Evolutionary conservation across 257 asterid species (phyloP).

Genomic region (Avicennia marina): DNA sequence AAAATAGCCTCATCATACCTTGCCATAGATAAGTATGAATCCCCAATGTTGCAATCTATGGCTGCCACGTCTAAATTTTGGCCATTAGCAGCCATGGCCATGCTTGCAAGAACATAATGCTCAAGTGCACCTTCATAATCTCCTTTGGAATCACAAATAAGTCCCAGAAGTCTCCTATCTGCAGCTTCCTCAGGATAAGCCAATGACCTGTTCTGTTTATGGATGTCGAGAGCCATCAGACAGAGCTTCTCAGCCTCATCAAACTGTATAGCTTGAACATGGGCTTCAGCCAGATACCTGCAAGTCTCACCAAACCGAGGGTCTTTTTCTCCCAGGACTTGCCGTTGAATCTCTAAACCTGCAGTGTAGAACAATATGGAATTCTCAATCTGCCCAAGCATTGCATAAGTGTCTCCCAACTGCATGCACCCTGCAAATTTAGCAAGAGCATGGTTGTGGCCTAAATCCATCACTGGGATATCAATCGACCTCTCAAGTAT

Average conservation of each 20-base stretch:
- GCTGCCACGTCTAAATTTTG: conserved; percentile 83
- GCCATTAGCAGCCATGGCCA: conserved; percentile 88
- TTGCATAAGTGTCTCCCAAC: conserved; percentile 87
- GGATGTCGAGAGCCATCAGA: conserved; percentile 66
- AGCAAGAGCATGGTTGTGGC: conserved; percentile 83
- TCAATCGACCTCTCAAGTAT: conserved; percentile 76
- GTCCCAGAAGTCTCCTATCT: conserved; percentile 84
- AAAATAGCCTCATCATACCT: conserved; percentile 85
- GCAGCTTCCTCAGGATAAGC: conserved; percentile 81
- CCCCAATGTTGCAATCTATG: conserved; percentile 86
- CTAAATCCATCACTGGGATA: conserved; percentile 69
- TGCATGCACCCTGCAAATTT: conserved; percentile 98
- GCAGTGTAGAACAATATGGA: conserved; percentile 68
- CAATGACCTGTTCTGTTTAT: conserved; percentile 34
- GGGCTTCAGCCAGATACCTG: conserved; percentile 93
- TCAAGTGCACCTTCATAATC: conserved; percentile 80
- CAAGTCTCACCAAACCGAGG: conserved; percentile 80
- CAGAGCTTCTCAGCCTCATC: conserved; percentile 86
- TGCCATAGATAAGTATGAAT: conserved; percentile 65
- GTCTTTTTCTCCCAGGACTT: conserved; percentile 75
- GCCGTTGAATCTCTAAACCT: conserved; percentile 83
- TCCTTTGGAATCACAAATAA: conserved; percentile 76
- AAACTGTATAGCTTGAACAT: conserved; percentile 82
- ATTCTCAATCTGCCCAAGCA: conserved; percentile 78
- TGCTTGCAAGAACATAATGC: conserved; percentile 89